phyloP scores from a whole-genome alignment of 306 rosid genomes.

The Trifolium fragiferum region DNA sequence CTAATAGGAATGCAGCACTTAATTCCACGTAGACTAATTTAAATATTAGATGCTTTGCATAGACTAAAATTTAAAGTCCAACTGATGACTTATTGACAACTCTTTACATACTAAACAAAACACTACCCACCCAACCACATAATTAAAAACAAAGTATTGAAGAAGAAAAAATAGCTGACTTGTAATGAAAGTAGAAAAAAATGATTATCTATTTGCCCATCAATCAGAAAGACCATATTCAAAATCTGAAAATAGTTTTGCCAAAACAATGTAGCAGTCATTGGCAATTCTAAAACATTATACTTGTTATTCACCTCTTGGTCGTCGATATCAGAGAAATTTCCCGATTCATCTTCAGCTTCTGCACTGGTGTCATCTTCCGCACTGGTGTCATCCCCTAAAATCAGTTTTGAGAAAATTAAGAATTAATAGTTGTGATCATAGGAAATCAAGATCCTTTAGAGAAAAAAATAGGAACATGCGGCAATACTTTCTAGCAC shows the following conservation, averaged over 20 bases:
- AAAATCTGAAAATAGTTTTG: not conserved
- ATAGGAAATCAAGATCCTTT: not conserved
- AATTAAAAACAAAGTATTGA: too few species aligned
- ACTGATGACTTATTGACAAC: not conserved
- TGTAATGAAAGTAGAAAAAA: too few species aligned
- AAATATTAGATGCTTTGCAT: not conserved
- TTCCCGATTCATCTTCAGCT: conserved; percentile 55
- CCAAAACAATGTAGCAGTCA: not conserved
- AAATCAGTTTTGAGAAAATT: conserved; percentile 23
- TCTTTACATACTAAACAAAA: not conserved
- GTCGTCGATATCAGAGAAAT: conserved; percentile 69
- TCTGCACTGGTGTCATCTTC: conserved; percentile 42
- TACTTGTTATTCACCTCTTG: conserved; percentile 49
- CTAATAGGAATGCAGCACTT: not conserved
- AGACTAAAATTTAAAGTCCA: not conserved
- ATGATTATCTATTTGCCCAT: not conserved
- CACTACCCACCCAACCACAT: too few species aligned
- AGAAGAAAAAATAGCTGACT: too few species aligned
- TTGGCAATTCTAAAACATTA: conserved; percentile 8
- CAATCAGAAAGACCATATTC: not conserved
- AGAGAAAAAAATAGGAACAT: conserved; percentile 15
- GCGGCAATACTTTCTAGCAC: conserved; percentile 38
- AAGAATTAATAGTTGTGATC: conserved; percentile 24
- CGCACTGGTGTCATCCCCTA: conserved; percentile 40
- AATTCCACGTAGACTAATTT: not conserved